phyloP scores from a whole-genome alignment of 768 basidiomycete genomes.

The Pleurotus pulmonarius region DNA sequence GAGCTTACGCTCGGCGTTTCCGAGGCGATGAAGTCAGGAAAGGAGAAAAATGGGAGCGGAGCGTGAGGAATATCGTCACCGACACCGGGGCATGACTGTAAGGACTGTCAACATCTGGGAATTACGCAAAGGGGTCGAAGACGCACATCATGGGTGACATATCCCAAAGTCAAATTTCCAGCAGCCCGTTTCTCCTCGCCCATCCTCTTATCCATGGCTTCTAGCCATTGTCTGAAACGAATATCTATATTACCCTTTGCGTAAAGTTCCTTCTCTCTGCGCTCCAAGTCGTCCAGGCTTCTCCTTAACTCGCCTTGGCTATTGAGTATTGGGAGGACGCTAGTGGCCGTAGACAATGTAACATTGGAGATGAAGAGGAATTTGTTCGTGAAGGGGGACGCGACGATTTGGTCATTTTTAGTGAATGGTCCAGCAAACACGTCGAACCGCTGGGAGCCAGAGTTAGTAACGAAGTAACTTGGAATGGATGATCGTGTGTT shows the following conservation, averaged over 20 bases:
- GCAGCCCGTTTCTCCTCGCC: slow-evolving; percentile 37
- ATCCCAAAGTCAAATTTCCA: slow-evolving; percentile 62
- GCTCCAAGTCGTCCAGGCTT: slow-evolving; percentile 25
- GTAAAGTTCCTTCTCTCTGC: slow-evolving; percentile 36
- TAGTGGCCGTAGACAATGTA: slow-evolving; percentile 42
- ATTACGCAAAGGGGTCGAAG: background rate
- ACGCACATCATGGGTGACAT: slow-evolving; percentile 69
- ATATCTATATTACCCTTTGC: slow-evolving; percentile 45
- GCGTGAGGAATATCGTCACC: slow-evolving; percentile 73
- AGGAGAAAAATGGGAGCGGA: slow-evolving; percentile 51
- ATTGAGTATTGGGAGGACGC: slow-evolving; percentile 54
- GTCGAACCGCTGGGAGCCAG: slow-evolving; percentile 64
- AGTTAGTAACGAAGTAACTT: slow-evolving; percentile 62
- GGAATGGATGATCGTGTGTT: slow-evolving; percentile 59
- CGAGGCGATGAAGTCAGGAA: slow-evolving; percentile 60
- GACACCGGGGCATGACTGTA: slow-evolving; percentile 62
- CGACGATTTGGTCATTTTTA: slow-evolving; percentile 77
- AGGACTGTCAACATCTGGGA: background rate
- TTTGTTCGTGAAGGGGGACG: slow-evolving; percentile 62
- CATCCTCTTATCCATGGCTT: slow-evolving; percentile 44
- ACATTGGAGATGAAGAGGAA: slow-evolving; percentile 64
- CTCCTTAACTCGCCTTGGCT: slow-evolving; percentile 34
- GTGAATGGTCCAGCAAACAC: slow-evolving; percentile 69
- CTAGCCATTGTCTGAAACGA: slow-evolving; percentile 54
- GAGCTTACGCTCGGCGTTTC: slow-evolving; percentile 45